A percentile compares a stretch with the other conserved stretches of the same genome.
Evolutionary conservation across 805 yeast genomes (phyloP).

Genomic region (Brettanomyces custersianus): DNA sequence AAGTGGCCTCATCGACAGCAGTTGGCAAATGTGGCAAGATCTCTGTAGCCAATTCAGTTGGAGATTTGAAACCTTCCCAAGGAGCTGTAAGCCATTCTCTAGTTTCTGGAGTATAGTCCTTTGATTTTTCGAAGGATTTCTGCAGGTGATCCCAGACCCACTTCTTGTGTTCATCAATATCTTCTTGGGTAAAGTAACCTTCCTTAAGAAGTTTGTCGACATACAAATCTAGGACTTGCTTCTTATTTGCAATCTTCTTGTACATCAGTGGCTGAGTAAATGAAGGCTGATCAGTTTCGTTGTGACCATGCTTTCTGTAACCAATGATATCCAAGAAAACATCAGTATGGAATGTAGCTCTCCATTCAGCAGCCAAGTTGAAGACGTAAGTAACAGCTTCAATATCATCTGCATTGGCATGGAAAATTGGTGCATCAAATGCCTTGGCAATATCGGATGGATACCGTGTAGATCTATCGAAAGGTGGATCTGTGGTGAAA

Average conservation of each 20-base stretch:
- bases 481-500: constrained; percentile 97
- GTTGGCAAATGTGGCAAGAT: constrained; percentile 95
- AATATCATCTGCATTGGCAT: constrained; percentile 96
- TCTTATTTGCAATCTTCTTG: constrained; percentile 79
- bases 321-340: constrained; percentile 96
- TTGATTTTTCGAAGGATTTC: constrained; percentile 79
- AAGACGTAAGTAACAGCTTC: constrained; percentile 88
- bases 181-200: constrained; percentile 83
- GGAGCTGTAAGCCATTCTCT: constrained; percentile 98
- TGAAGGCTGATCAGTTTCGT: constrained; percentile 98
- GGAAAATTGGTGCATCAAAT: constrained; percentile 97
- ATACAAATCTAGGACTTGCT: constrained; percentile 81
- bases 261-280: constrained; percentile 99
- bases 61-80: constrained; percentile 98
- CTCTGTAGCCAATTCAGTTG: constrained; percentile 93
- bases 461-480: constrained; percentile 94
- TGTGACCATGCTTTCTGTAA: constrained; percentile 98
- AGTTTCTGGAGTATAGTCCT: constrained; percentile 82
- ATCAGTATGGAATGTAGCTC: constrained; percentile 93
- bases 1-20: constrained; percentile 60
- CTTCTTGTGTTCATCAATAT: constrained; percentile 89
- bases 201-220: constrained; percentile 71
- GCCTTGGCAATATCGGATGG: constrained; percentile 97
- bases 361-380: constrained; percentile 97
- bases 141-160: constrained; percentile 97